Evolutionary conservation across 2,329 filamentous ascomycete species (phyloP).

Genomic region (Sporothrix pallida): DNA sequence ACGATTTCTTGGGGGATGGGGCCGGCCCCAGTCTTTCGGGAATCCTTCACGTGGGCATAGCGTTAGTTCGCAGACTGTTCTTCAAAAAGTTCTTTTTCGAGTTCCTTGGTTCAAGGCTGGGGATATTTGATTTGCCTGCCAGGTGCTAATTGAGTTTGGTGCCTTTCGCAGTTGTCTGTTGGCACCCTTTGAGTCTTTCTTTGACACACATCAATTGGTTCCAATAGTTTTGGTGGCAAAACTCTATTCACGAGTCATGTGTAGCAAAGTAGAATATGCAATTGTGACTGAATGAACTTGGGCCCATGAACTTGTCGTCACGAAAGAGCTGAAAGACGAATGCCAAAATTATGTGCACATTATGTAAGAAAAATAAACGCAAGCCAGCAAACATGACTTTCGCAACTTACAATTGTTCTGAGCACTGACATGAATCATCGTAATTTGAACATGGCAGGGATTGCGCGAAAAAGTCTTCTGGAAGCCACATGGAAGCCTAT

Average conservation of each 20-base stretch:
- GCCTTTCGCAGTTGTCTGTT: too few species aligned
- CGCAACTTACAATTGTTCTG: too few species aligned
- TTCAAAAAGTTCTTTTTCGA: not conserved
- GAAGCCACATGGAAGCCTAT: not conserved
- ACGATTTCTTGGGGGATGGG: not conserved
- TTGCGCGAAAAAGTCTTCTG: not conserved
- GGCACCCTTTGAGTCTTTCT: too few species aligned
- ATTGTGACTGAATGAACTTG: not conserved
- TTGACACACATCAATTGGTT: not conserved
- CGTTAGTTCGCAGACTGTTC: not conserved
- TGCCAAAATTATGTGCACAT: too few species aligned
- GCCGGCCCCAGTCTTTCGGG: not conserved
- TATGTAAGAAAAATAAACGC: too few species aligned
- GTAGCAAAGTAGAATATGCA: not conserved
- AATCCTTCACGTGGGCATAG: not conserved
- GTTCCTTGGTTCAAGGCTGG: not conserved
- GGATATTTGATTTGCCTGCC: slow-evolving; percentile 1
- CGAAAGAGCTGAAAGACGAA: too few species aligned
- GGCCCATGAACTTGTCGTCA: too few species aligned
- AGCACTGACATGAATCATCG: not conserved
- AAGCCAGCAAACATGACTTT: too few species aligned
- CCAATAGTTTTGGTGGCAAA: not conserved
- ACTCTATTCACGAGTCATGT: not conserved
- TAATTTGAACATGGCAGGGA: not conserved
- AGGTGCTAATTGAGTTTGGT: not conserved